Evolutionary conservation across 2,329 filamentous ascomycete species (phyloP).

Genomic region (Metarhizium robertsii): DNA sequence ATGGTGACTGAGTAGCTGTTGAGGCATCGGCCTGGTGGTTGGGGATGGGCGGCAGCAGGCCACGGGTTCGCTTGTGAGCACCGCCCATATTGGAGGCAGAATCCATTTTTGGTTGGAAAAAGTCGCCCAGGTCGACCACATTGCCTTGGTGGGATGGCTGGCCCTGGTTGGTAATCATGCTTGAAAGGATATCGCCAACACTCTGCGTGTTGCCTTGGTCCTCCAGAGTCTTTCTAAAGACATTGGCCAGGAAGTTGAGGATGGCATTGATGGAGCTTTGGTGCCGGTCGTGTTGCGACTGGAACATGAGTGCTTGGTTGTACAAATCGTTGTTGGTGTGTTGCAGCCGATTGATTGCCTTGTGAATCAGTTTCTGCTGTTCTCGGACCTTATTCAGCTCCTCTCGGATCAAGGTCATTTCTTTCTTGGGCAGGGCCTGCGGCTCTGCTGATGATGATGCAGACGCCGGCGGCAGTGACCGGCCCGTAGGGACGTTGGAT

Average conservation of each 20-base stretch:
- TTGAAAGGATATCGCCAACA: constrained; percentile 75
- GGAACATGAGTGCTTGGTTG: constrained; percentile 79
- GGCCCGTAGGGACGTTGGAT: constrained; percentile 12
- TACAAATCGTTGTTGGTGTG: constrained; percentile 83
- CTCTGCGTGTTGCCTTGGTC: constrained; percentile 61
- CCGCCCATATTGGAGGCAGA: constrained; percentile 27
- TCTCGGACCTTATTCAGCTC: constrained; percentile 76
- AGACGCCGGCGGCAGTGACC: constrained; percentile 27
- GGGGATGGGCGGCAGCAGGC: constrained; percentile 46
- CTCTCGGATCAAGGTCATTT: constrained; percentile 66
- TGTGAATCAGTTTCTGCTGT: constrained; percentile 79
- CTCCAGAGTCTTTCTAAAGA: constrained; percentile 89
- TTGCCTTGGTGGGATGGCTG: constrained; percentile 40
- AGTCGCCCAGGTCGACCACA: constrained; percentile 53
- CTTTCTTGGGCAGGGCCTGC: constrained; percentile 53
- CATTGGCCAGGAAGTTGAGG: constrained; percentile 88
- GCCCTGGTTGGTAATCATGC: constrained; percentile 54
- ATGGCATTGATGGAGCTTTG: constrained; percentile 99
- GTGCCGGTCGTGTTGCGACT: constrained; percentile 88
- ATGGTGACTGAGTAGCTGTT: constrained; percentile 17
- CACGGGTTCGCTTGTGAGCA: constrained; percentile 40
- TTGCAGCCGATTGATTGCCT: constrained; percentile 69
- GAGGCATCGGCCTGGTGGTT: constrained; percentile 21
- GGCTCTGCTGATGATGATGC: constrained; percentile 31
- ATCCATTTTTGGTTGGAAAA: constrained; percentile 38